Base-by-base conservation (phyloP, 2,329 filamentous ascomycete genomes). In the Epichloe gansuensis region DNA sequence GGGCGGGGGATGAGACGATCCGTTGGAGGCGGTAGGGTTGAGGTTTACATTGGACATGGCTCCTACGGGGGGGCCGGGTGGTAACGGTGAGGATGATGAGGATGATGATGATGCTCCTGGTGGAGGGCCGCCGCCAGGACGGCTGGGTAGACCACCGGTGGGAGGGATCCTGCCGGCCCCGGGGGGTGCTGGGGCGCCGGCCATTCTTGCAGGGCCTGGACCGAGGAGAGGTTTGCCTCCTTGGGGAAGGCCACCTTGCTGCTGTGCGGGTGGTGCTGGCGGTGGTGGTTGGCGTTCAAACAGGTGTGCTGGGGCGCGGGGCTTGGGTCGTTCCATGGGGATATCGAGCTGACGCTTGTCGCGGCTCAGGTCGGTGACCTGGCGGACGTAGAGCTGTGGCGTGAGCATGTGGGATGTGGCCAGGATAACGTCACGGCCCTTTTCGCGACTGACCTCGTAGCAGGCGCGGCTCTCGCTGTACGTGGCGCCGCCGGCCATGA, bases 401-500 rank as follows among this genome's bases (percentile, higher is more conserved):
- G 84, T 93, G 46, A 95, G 74, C 90, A 98, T 96, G 64, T 98
- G 93, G 25, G 86, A 90, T 0, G 88, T 93, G 17, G 85, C 81
- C 5, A 98, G 78, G 64, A 94, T 87, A n/a, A 97, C 73, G 60
- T 98, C 93, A 57, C 85, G 81, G 50, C 80, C 81, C 46, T 81
- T 81, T 48, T 81, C 73, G 50, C 82, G 77, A 2, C 87, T 85
- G 27, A 91, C 73, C 61, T 96, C 89, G 65, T 97, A 97, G 70
- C 93, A 98, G 12, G 83, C 78, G 31, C 93, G 82, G 35, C 87
- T 79, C 69, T 98, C 93, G 5, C 88, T 89, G 66, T 91, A 95
- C 0, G 93, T 97, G 21, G 93, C 93, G 44, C 93, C 93, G 47
- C 93, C 93, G 1, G 91, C 93, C 77, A 97, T 85, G 65, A 95